A percentile compares a stretch with the other conserved stretches of the same genome.
phyloP scores from a whole-genome alignment of 2,329 filamentous ascomycete species.

The Aureobasidium sp. region DNA sequence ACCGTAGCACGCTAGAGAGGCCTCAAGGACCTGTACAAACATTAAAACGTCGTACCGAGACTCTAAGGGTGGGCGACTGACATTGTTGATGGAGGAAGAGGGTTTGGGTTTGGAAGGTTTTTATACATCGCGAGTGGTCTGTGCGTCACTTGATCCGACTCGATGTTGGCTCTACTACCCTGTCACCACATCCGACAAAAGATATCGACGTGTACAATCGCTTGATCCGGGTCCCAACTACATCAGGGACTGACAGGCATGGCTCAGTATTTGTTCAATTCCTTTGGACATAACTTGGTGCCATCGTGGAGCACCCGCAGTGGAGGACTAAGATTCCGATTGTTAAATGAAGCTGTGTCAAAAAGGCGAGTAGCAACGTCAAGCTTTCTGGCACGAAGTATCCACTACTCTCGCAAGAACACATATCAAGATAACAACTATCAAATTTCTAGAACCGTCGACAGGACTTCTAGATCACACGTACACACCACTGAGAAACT shows the following conservation, averaged over 20 bases:
- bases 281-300: background rate
- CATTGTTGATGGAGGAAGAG: conserved; percentile 55
- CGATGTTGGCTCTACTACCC: background rate
- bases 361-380: background rate
- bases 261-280: background rate
- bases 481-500: background rate
- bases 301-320: background rate
- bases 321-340: too few species aligned
- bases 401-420: background rate
- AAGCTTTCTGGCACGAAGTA: background rate
- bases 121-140: background rate
- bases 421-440: background rate
- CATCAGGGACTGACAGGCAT: background rate
- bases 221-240: background rate
- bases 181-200: background rate
- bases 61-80: conserved; percentile 92
- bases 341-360: background rate
- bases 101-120: conserved; percentile 20
- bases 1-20: conserved; percentile 94
- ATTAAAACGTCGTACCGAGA: conserved; percentile 91
- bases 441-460: too few species aligned
- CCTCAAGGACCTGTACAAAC: conserved; percentile 79
- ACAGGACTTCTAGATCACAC: background rate
- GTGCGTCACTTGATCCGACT: background rate
- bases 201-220: background rate